Evolutionary conservation across 768 basidiomycete genomes (phyloP), one percentile per base, ranked within the genome.

Genomic region (Pleurotus citrinopileatus): DNA sequence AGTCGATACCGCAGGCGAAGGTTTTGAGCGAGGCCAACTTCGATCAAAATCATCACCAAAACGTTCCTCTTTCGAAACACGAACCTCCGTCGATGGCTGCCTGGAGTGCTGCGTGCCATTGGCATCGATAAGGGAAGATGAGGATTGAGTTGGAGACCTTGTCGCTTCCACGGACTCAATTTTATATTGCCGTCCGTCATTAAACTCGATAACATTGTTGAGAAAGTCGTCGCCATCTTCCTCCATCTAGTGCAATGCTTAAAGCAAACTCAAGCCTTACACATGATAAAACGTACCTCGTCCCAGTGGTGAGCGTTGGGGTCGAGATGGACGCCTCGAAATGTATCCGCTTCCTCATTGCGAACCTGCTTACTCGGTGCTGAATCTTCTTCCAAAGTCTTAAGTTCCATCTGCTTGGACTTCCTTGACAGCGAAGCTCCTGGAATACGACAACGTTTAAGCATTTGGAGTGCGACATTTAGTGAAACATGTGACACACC

Each of bases 281-380:
- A 32, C 42, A 42, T 55, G 6, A 59, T 40, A 52, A 50, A 36
- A 70, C 89, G 57, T 58, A 98, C 95, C 80, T 97, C 94, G 61
- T 98, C 97, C 97, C 97, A 99, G 65, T 98, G 94, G 65, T 94
- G 90, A 2, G 90, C 85, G 61, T 95, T 95, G 45, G 94, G 91
- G 70, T 97, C 87, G 43, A 98, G 73, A 68, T 98, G 94, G 1
- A 93, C 86, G 0, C 95, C 95, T 34, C 94, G 82, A 71, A 99
- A 99, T 0, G 94, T 89, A 67, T 97, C 96, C 5, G 94, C 87
- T 61, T 92, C 90, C 65, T 94, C 88, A 52, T 84, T 70, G 37
- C 87, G 71, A 15, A 84, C 80, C 63, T 84, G 84, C 65, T 86
- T 85, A 60, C 79, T 79, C 6, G 77, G 66, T 7, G 70, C 68